These are phyloP conservation scores for Xylariomycetidae sp. DNA, from an alignment of 2,329 filamentous ascomycete species.

Conservation along the genomic window DNA sequence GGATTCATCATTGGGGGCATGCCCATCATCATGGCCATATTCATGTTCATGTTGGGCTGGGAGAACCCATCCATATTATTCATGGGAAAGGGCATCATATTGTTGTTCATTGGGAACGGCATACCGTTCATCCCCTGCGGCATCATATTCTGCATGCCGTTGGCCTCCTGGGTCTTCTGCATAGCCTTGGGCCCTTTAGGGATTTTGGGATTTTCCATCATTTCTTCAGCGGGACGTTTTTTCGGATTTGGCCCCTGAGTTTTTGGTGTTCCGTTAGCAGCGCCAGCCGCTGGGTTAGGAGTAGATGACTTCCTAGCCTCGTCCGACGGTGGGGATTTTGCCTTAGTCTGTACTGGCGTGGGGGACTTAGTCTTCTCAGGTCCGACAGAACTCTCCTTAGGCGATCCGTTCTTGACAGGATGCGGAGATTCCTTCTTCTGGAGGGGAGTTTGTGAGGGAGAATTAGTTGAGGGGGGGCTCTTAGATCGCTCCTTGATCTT, in stretches of 20 bases:
- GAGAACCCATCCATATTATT: conserved; percentile 32
- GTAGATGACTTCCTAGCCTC: conserved; percentile 17
- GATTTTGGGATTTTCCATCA: conserved; percentile 58
- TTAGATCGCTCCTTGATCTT: conserved; percentile 43
- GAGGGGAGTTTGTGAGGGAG: conserved; percentile 19
- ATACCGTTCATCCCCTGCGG: conserved; percentile 45
- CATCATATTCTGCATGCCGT: conserved; percentile 43
- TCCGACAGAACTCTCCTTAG: conserved; percentile 26
- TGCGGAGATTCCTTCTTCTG: conserved; percentile 31
- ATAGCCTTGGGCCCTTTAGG: conserved; percentile 63
- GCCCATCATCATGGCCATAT: conserved; percentile 31
- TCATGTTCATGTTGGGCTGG: conserved; percentile 34
- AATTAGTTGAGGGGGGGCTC: conserved; percentile 35
- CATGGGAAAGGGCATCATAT: conserved; percentile 39
- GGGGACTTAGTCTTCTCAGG: conserved; percentile 25
- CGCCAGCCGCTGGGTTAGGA: conserved; percentile 18
- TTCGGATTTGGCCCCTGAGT: conserved; percentile 42
- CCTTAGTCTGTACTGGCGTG: conserved; percentile 20
- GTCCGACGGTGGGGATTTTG: conserved; percentile 25
- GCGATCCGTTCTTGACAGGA: conserved; percentile 25
- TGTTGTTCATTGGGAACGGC: conserved; percentile 38
- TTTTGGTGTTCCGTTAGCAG: conserved; percentile 14
- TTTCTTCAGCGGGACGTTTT: conserved; percentile 79
- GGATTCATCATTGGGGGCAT: conserved; percentile 36
- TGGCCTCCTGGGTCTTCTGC: conserved; percentile 47